Percentiles rank a stretch among this genome's conserved stretches.
These are phyloP conservation scores for Fraxinus sp. DNA, from an alignment of 305 asterid species.

Conservation along the genomic window DNA sequence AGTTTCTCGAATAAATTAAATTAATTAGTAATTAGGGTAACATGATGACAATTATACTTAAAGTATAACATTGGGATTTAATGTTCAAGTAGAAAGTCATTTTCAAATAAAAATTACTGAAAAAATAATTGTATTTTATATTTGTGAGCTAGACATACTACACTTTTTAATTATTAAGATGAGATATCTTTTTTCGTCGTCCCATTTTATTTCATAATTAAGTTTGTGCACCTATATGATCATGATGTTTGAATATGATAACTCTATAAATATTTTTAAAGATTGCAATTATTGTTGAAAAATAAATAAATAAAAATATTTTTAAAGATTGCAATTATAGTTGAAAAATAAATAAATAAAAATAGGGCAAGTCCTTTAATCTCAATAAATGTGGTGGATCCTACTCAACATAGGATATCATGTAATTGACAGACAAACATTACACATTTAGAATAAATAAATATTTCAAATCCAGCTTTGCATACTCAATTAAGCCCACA, in stretches of 20 bases:
- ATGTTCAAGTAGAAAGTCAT: background rate
- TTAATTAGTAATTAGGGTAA: too few relatives aligned
- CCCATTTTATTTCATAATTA: background rate
- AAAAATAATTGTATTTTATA: too few relatives aligned
- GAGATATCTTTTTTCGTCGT: background rate
- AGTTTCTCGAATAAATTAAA: background rate
- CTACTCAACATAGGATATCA: background rate
- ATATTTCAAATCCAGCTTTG: background rate
- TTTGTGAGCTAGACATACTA: background rate
- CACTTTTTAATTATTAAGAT: background rate
- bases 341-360: background rate
- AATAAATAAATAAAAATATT: too few relatives aligned
- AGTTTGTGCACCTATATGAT: background rate
- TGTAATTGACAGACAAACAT: background rate
- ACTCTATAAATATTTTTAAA: background rate
- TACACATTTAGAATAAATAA: background rate
- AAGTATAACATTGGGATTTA: too few relatives aligned
- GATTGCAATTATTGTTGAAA: background rate
- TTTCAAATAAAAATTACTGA: background rate
- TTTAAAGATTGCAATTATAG: background rate
- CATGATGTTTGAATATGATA: background rate
- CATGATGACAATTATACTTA: background rate
- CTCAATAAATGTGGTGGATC: background rate
- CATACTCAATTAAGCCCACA: background rate
- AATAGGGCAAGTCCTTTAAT: background rate